Conservation (phyloP, 345 rosid species). For the Draba incana region DNA sequence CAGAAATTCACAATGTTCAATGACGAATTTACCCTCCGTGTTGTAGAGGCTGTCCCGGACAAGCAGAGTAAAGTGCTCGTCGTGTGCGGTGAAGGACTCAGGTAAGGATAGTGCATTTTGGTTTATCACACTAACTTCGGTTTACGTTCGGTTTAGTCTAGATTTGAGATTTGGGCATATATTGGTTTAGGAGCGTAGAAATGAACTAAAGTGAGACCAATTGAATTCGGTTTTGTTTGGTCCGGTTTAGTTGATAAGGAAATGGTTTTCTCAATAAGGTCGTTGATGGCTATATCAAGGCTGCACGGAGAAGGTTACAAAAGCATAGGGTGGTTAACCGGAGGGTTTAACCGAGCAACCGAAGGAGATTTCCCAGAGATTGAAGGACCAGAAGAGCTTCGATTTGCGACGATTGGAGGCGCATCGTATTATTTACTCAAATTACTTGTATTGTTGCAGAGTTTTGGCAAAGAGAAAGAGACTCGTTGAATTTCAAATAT, state of each 20-base stretch:
- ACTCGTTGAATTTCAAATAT: slow-evolving; percentile 11
- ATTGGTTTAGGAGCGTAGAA: not conserved
- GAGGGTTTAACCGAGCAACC: slow-evolving; percentile 73
- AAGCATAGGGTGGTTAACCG: slow-evolving; percentile 82
- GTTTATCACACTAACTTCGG: not conserved
- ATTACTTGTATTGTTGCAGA: slow-evolving; percentile 56
- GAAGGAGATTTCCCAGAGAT: slow-evolving; percentile 60
- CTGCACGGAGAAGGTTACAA: slow-evolving; percentile 59
- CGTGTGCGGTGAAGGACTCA: slow-evolving; percentile 94
- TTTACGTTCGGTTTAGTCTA: not conserved
- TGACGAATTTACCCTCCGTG: slow-evolving; percentile 58
- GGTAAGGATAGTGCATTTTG: slow-evolving; percentile 43
- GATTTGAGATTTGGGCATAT: not conserved
- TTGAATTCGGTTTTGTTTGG: not conserved
- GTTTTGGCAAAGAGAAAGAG: slow-evolving; percentile 46
- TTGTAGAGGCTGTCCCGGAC: slow-evolving; percentile 58
- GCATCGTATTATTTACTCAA: slow-evolving; percentile 66
- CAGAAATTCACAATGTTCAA: slow-evolving; percentile 75
- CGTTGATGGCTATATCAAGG: slow-evolving; percentile 66
- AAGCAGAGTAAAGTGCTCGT: slow-evolving; percentile 70
- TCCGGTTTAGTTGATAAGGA: not conserved
- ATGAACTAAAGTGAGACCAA: not conserved
- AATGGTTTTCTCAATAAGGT: slow-evolving; percentile 38
- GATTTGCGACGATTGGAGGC: slow-evolving; percentile 87
- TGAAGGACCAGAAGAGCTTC: slow-evolving; percentile 71